Evolutionary conservation across 306 rosid species (phyloP).

Genomic region (Comarum palustre): DNA sequence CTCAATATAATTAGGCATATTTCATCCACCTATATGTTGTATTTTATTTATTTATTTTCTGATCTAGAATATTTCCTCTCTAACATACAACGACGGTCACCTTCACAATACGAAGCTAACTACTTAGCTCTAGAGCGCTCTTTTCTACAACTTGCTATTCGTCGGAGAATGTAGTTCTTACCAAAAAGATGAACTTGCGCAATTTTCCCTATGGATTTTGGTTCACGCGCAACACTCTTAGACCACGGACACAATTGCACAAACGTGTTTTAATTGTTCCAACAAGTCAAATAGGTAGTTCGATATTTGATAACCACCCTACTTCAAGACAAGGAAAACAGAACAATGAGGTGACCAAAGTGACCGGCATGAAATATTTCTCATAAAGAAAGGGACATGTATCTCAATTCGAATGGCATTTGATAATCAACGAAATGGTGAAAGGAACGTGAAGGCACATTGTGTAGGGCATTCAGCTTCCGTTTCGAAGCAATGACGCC

Average conservation of each 20-base stretch:
- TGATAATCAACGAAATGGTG: background rate
- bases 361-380: conserved; percentile 18
- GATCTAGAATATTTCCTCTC: no score
- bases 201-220: background rate
- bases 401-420: background rate
- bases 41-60: no score
- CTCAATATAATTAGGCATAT: no score
- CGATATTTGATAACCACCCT: background rate
- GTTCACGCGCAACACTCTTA: background rate
- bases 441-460: conserved; percentile 12
- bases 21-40: no score
- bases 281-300: conserved; percentile 15
- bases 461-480: conserved; percentile 7
- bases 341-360: conserved; percentile 22
- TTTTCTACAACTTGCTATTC: no score
- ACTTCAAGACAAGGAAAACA: background rate
- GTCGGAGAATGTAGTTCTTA: no score
- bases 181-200: no score
- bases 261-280: background rate
- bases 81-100: no score
- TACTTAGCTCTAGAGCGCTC: no score
- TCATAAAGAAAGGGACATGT: conserved; percentile 6
- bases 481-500: background rate
- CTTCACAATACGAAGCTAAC: no score
- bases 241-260: background rate